These are phyloP conservation scores for Paecilomyces variotii DNA, from an alignment of 2,329 filamentous ascomycete genomes.

Conservation along the genomic window DNA sequence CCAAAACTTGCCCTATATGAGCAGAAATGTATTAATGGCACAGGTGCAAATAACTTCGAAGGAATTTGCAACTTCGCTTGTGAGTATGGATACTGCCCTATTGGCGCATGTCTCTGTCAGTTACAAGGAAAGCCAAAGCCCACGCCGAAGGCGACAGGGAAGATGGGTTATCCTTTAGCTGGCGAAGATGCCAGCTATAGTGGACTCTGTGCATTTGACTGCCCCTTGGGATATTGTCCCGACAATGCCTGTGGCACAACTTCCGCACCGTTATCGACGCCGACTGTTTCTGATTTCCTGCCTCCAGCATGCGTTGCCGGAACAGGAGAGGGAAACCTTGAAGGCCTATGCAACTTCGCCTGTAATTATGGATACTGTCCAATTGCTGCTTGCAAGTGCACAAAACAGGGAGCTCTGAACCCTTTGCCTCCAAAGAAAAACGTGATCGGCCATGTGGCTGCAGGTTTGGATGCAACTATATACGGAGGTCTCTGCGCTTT, in stretches of 20 bases:
- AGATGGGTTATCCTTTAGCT: constrained; percentile 10
- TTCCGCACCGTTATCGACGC: constrained; percentile 1
- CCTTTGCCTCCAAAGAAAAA: neutral
- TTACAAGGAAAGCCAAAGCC: constrained; percentile 6
- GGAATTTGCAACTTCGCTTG: constrained; percentile 21
- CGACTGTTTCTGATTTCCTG: neutral
- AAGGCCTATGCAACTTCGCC: constrained; percentile 6
- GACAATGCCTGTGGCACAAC: constrained; percentile 1
- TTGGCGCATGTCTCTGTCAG: constrained; percentile 15
- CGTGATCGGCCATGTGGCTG: neutral
- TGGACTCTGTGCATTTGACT: constrained; percentile 9
- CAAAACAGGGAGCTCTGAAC: neutral
- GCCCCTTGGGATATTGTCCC: constrained; percentile 10
- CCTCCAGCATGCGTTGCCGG: neutral
- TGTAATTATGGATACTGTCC: constrained; percentile 8
- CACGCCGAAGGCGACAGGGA: constrained; percentile 2
- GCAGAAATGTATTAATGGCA: constrained; percentile 15
- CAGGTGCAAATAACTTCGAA: constrained; percentile 1
- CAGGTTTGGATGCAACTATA: neutral
- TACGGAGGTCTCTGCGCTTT: neutral
- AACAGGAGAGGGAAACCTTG: constrained; percentile 1
- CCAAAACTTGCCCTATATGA: constrained; percentile 3
- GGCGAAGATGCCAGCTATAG: constrained; percentile 10
- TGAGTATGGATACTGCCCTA: constrained; percentile 19
- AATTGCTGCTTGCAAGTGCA: neutral